These are phyloP conservation scores for Purshia tridentata DNA, from an alignment of 306 rosid species.

Conservation along the genomic window DNA sequence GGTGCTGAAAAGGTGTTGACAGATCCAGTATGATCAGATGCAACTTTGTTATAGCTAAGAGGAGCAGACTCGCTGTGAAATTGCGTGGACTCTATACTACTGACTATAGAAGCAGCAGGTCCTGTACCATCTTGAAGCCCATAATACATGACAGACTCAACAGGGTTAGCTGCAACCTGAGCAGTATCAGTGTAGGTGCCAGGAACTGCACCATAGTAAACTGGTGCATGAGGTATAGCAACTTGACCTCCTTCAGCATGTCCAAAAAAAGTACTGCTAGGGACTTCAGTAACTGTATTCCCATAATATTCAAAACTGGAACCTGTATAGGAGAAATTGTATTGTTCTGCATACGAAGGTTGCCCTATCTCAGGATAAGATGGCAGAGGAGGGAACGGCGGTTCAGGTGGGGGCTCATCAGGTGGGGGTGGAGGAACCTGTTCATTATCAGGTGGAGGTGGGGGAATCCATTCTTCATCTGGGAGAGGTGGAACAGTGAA, in stretches of 20 bases:
- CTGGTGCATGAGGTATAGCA: conserved; percentile 52
- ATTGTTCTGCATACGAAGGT: conserved; percentile 54
- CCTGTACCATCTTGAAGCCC: conserved; percentile 53
- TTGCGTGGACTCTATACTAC: conserved; percentile 25
- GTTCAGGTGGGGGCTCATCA: conserved; percentile 64
- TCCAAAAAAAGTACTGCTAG: conserved; percentile 52
- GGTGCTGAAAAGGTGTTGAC: conserved; percentile 36
- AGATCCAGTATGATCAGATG: conserved; percentile 26
- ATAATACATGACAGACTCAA: conserved; percentile 54
- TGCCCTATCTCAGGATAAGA: conserved; percentile 64
- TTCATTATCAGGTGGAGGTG: conserved; percentile 94
- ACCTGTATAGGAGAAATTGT: conserved; percentile 53
- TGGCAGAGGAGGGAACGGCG: conserved; percentile 44
- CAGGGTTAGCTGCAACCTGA: conserved; percentile 49
- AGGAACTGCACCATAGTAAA: conserved; percentile 66
- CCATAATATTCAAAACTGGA: conserved; percentile 64
- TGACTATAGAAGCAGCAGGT: conserved; percentile 36
- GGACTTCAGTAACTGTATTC: conserved; percentile 48
- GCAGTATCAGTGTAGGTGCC: conserved; percentile 46
- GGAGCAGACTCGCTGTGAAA: conserved; percentile 26
- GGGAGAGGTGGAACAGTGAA: conserved; percentile 73
- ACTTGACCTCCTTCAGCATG: conserved; percentile 50
- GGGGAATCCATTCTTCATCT: conserved; percentile 98
- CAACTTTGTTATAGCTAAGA: conserved; percentile 21
- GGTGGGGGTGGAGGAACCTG: conserved; percentile 89